phyloP scores from a whole-genome alignment of 805 yeast species.

The Kregervanrija pseudodelftensis region DNA sequence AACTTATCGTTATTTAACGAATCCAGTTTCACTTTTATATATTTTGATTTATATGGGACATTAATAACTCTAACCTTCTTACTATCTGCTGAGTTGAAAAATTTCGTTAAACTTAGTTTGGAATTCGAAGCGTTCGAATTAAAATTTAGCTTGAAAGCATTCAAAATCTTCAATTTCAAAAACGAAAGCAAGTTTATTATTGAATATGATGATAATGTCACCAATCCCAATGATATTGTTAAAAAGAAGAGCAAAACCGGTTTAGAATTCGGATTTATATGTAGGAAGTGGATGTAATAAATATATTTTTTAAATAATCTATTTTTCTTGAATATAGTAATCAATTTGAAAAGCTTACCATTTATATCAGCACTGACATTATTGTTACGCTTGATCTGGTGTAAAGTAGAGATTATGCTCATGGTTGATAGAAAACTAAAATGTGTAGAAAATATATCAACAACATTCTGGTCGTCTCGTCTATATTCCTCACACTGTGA shows the following conservation, averaged over 20 bases:
- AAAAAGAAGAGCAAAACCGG: slow-evolving; percentile 27
- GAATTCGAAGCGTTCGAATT: background rate
- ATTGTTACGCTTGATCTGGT: too few species aligned
- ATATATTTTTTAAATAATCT: slow-evolving; percentile 12
- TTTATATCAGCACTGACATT: too few species aligned
- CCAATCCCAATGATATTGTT: slow-evolving; percentile 21
- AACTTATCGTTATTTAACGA: slow-evolving; percentile 41
- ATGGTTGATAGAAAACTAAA: too few species aligned
- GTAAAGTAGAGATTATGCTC: too few species aligned
- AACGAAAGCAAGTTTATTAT: slow-evolving; percentile 17
- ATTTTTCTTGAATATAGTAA: background rate
- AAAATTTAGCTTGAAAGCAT: background rate
- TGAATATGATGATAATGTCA: slow-evolving; percentile 18
- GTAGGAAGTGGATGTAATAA: slow-evolving; percentile 13
- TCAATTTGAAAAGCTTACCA: too few species aligned
- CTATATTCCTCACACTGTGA: too few species aligned
- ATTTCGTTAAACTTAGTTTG: too few species aligned
- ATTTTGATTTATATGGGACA: slow-evolving; percentile 39
- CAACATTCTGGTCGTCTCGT: too few species aligned
- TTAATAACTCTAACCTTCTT: slow-evolving; percentile 33
- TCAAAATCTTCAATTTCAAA: slow-evolving; percentile 6
- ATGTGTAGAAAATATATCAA: too few species aligned
- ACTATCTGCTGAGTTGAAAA: too few species aligned
- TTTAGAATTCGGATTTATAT: slow-evolving; percentile 24
- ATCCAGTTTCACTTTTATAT: slow-evolving; percentile 37